Conservation (phyloP, 2,329 filamentous ascomycete genomes). For the Cordyceps tenuipes region DNA sequence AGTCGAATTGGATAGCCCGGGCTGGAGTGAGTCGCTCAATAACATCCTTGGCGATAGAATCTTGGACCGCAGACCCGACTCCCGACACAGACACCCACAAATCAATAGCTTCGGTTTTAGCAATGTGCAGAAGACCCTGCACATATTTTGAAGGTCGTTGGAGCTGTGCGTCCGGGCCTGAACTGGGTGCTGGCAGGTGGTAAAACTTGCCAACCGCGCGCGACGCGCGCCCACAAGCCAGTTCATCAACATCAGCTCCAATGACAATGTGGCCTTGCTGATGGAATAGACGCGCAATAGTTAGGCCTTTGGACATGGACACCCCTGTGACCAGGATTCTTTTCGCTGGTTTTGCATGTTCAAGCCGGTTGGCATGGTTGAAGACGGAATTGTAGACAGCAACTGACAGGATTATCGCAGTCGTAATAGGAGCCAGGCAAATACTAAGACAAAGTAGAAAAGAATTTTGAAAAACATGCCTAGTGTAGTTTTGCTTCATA, state of each 20-base stretch:
- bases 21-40: slow-evolving; percentile 51
- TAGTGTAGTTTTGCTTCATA: not conserved
- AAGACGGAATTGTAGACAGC: not conserved
- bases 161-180: not conserved
- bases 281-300: slow-evolving; percentile 57
- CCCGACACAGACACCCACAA: slow-evolving; percentile 69
- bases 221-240: slow-evolving; percentile 51
- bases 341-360: slow-evolving; percentile 12
- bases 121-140: slow-evolving; percentile 46
- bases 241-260: slow-evolving; percentile 55
- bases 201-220: slow-evolving; percentile 47
- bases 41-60: slow-evolving; percentile 55
- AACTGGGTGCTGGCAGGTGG: slow-evolving; percentile 25
- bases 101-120: slow-evolving; percentile 52
- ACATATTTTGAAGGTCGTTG: slow-evolving; percentile 35
- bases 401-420: slow-evolving; percentile 28
- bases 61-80: slow-evolving; percentile 56
- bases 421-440: slow-evolving; percentile 41
- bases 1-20: slow-evolving; percentile 55
- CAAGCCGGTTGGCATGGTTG: not conserved
- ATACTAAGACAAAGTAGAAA: slow-evolving; percentile 22
- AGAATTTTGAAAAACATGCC: slow-evolving; percentile 19
- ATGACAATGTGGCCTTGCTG: slow-evolving; percentile 60
- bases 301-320: slow-evolving; percentile 62
- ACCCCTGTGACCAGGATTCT: slow-evolving; percentile 65